Percentiles rank a stretch among this genome's conserved stretches.
These are phyloP conservation scores for Penicillium occitanis DNA, from an alignment of 2,329 filamentous ascomycete genomes.

Conservation along the genomic window DNA sequence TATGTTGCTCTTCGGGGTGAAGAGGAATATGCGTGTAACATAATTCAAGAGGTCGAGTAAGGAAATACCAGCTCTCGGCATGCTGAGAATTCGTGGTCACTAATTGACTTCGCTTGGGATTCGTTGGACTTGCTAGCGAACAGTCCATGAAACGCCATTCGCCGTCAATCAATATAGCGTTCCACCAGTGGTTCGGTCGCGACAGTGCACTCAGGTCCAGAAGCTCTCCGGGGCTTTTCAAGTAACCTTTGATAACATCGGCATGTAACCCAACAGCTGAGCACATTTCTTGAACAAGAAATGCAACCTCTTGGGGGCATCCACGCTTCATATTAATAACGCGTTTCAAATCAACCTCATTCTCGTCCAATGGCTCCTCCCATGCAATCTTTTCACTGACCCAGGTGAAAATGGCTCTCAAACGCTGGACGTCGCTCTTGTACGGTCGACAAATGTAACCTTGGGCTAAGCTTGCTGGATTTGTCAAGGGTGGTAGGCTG, in stretches of 20 bases:
- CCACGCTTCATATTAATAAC: constrained; percentile 82
- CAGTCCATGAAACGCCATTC: constrained; percentile 98
- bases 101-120: constrained; percentile 75
- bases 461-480: constrained; percentile 77
- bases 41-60: constrained; percentile 81
- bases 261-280: constrained; percentile 81
- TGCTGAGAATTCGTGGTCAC: constrained; percentile 67
- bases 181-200: constrained; percentile 97
- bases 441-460: constrained; percentile 93
- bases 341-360: constrained; percentile 71
- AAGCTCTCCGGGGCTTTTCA: constrained; percentile 84
- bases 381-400: constrained; percentile 90
- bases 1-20: constrained; percentile 83
- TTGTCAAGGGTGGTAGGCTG: constrained; percentile 77
- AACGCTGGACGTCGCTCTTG: constrained; percentile 85
- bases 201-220: constrained; percentile 78
- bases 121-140: constrained; percentile 85
- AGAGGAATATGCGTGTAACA: constrained; percentile 96
- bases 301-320: constrained; percentile 83
- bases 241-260: constrained; percentile 83
- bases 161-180: constrained; percentile 84
- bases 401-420: constrained; percentile 97
- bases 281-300: constrained; percentile 92
- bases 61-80: constrained; percentile 90
- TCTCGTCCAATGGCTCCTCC: constrained; percentile 92